Base-by-base conservation (phyloP, 805 yeast species). In the Zygoascus biomembranicola region DNA sequence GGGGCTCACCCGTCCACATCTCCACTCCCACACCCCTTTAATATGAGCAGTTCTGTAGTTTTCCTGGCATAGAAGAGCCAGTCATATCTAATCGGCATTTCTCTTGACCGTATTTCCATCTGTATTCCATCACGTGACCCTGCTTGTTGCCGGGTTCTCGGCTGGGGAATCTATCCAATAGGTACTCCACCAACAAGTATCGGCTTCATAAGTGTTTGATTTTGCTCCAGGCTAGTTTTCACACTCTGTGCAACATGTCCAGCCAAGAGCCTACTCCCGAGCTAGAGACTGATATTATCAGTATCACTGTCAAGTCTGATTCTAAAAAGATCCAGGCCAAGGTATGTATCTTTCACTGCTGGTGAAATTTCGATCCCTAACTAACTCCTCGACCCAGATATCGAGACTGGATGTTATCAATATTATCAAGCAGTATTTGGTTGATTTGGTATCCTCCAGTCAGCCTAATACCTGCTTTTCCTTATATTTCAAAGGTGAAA, bases 381-480 rank as follows among this genome's bases (percentile, higher is more conserved):
- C 44, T 19, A 48, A 19, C 45, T n/a, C 13, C 23, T 37, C 11
- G 32, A 28, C 16, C 10, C 18, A 59, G 58, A 50, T 59, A 35
- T 26, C 51, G 35, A 23, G 14, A 19, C 41, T 46, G 54, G 89
- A 82, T 57, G 66, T 82, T 18, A 63, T 85, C 49, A 69, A 75
- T 45, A 87, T 83, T 52, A 72, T 87, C 49, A 75, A 72, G 56
- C 81, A 80, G 62, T 75, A 85, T 14, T 68, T 87, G 49, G 69
- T 76, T n/a, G 68, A 80, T n/a, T 68, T 80, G 32, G 79, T 85
- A 9, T 72, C 73, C 26, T 77, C 85, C 44, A 75, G 75, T 59
- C 83, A 80, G 56, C 69, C 69, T 49, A 74, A 77, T 60, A 84
- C 95, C 32, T 77, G 81, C 59, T 88, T 79, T 63, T 68, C 75